Base-by-base conservation (phyloP, 768 basidiomycete genomes). In the Lactarius akahatsu region DNA sequence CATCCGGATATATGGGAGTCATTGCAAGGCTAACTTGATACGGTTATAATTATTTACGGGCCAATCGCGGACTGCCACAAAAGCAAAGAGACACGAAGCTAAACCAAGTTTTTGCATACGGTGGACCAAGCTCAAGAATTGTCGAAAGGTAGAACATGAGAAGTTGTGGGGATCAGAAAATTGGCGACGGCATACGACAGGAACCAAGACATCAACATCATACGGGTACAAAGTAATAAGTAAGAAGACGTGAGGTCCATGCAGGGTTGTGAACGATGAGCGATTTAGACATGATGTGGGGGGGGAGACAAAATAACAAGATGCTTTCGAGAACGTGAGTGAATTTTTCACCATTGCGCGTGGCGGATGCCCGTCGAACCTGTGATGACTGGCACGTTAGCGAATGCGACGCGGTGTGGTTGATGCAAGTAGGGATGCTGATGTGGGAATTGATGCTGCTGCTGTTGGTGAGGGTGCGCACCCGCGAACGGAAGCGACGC, bases 331-430 rank as follows among this genome's bases (percentile, higher is more conserved):
- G 47, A 59, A 57, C 30, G 18, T 15, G 23, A 2, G 38, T 28
- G 1, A 4, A 28, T 13, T 40, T 67, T 55, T 69, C 36, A 69
- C 68, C 68, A 69, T 32, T 16, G 43, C 20, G 68, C 65, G n/a
- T 69, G 68, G 47, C 68, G 65, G 28, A 69, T 69, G 45, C 68
- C 68, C 20, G 68, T 62, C 38, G 68, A 61, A 26, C 68, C 68
- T 28, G 68, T 69, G 52, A 69, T 69, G 50, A 56, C 23, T 20
- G 65, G 34, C 41, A 50, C 38, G 16, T 40, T 57, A 30, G 52
- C 34, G 23, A 56, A 55, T 43, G 61, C 8, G 6, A 56, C 30
- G 65, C 65, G 61, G 5, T 61, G 60, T 18, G 43, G 15, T 61
- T 54, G 64, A 60, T 61, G 57, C 56, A 58, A 5, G 23, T 54